Evolutionary conservation across 2,329 filamentous ascomycete species (phyloP).

Genomic region (Acrodontium crateriforme): DNA sequence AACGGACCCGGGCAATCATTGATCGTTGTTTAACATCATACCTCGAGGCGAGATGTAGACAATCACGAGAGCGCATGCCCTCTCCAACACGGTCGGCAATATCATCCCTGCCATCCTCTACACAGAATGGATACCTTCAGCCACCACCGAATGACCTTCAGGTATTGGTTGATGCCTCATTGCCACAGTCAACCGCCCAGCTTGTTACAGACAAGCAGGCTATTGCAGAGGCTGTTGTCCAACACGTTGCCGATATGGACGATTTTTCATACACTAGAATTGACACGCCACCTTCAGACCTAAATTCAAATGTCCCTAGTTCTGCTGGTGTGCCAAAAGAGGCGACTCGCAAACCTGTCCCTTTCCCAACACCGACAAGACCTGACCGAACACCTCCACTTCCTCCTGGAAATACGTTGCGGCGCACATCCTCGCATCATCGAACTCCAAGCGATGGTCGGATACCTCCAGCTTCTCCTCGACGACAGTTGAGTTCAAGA

Average conservation of each 20-base stretch:
- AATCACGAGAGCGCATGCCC: slow-evolving; percentile 4
- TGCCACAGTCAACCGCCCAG: slow-evolving; percentile 1
- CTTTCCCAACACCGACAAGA: no score
- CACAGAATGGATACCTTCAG: slow-evolving; percentile 1
- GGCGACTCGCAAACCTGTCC: slow-evolving; percentile 13
- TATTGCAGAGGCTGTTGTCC: slow-evolving; percentile 3
- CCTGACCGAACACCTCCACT: slow-evolving; percentile 21
- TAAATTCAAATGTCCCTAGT: slow-evolving; percentile 4
- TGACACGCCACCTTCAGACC: slow-evolving; percentile 12
- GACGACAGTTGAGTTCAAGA: slow-evolving; percentile 13
- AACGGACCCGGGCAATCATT: slow-evolving; percentile 45
- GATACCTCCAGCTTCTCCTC: slow-evolving; percentile 7
- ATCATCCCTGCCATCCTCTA: slow-evolving; percentile 1
- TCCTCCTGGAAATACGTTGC: slow-evolving; percentile 14
- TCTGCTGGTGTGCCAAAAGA: slow-evolving; percentile 2
- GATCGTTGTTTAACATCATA: slow-evolving; percentile 41
- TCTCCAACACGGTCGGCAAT: neutral
- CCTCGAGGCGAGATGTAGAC: slow-evolving; percentile 23
- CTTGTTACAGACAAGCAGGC: no score
- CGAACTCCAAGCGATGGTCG: slow-evolving; percentile 7
- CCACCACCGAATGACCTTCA: slow-evolving; percentile 1
- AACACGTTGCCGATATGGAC: slow-evolving; percentile 14
- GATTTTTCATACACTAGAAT: slow-evolving; percentile 10
- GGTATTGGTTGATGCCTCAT: slow-evolving; percentile 8
- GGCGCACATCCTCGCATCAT: slow-evolving; percentile 11